Conservation (phyloP, 495 filamentous ascomycete species). For the Hyaloscypha finlandica region DNA sequence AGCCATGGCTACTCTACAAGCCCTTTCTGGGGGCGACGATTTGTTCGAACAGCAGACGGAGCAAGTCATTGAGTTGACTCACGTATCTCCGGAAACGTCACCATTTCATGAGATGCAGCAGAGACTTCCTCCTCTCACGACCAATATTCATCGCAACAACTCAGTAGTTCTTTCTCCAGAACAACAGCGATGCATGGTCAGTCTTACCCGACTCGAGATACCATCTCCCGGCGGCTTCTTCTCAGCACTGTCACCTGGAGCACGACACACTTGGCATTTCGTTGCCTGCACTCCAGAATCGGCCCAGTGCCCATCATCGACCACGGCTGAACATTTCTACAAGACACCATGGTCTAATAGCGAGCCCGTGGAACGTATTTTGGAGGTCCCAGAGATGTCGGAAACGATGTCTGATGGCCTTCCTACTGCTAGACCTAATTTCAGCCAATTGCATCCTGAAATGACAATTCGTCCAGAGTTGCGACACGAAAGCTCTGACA, state of each 20-base stretch:
- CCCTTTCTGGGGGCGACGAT: slow-evolving; percentile 58
- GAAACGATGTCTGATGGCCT: slow-evolving; percentile 55
- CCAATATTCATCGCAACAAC: slow-evolving; percentile 33
- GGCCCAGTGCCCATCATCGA: slow-evolving; percentile 64
- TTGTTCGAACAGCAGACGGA: slow-evolving; percentile 47
- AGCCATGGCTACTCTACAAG: slow-evolving; percentile 75
- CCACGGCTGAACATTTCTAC: slow-evolving; percentile 84
- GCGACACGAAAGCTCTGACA: slow-evolving; percentile 29
- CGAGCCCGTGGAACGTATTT: slow-evolving; percentile 64
- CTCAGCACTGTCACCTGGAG: slow-evolving; percentile 69
- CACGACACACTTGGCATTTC: slow-evolving; percentile 75
- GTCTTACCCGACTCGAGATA: slow-evolving; percentile 73
- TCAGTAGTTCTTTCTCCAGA: slow-evolving; percentile 42
- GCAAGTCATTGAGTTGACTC: slow-evolving; percentile 50
- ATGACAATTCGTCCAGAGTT: slow-evolving; percentile 23
- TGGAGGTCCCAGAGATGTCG: slow-evolving; percentile 58
- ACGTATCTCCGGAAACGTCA: slow-evolving; percentile 6
- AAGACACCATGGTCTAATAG: slow-evolving; percentile 66
- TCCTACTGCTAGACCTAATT: slow-evolving; percentile 61
- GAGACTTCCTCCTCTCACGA: slow-evolving; percentile 31
- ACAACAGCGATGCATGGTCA: slow-evolving; percentile 46
- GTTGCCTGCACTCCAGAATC: slow-evolving; percentile 43
- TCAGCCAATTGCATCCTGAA: slow-evolving; percentile 15
- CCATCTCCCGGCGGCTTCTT: slow-evolving; percentile 93
- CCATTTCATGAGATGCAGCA: slow-evolving; percentile 36